phyloP scores from a whole-genome alignment of 768 basidiomycete genomes.

The Podaxis sp. region DNA sequence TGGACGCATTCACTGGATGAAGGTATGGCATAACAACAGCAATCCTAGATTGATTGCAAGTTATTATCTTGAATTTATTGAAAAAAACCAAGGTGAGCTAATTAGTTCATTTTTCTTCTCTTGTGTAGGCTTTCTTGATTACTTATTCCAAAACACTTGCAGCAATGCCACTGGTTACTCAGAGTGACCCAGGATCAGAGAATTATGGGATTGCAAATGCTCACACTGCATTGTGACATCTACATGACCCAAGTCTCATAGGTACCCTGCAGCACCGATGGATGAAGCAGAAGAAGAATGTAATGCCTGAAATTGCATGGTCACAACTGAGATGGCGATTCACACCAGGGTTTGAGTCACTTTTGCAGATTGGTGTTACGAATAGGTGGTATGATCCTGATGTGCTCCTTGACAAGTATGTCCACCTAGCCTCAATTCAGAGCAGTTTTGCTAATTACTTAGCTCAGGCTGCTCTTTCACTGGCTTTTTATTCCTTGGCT shows the following conservation, averaged over 20 bases:
- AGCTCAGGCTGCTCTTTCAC: conserved; percentile 34
- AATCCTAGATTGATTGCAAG: conserved; percentile 31
- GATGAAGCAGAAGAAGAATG: conserved; percentile 33
- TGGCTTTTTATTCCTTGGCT: conserved; percentile 42
- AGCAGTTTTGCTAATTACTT: neutral
- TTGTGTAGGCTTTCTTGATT: neutral
- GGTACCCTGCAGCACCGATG: conserved; percentile 42
- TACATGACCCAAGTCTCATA: conserved; percentile 33
- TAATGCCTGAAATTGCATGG: conserved; percentile 44
- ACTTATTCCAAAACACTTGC: neutral
- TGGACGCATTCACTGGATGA: conserved; percentile 32
- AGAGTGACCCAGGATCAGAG: conserved; percentile 42
- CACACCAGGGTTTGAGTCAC: conserved; percentile 32
- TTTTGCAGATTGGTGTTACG: conserved; percentile 29
- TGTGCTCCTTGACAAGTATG: conserved; percentile 23
- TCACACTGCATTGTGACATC: conserved; percentile 37
- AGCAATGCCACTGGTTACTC: conserved; percentile 40
- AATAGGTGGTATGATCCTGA: conserved; percentile 27
- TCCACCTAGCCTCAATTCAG: neutral
- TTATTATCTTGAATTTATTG: conserved; percentile 32
- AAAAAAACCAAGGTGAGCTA: conserved; percentile 1
- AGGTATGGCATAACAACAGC: conserved; percentile 41
- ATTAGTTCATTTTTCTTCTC: conserved; percentile 4
- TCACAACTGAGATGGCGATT: conserved; percentile 24
- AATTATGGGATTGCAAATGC: conserved; percentile 45